These are phyloP conservation scores for Komagataea norvegica DNA, from an alignment of 1,139 yeast genomes.

Conservation along the genomic window DNA sequence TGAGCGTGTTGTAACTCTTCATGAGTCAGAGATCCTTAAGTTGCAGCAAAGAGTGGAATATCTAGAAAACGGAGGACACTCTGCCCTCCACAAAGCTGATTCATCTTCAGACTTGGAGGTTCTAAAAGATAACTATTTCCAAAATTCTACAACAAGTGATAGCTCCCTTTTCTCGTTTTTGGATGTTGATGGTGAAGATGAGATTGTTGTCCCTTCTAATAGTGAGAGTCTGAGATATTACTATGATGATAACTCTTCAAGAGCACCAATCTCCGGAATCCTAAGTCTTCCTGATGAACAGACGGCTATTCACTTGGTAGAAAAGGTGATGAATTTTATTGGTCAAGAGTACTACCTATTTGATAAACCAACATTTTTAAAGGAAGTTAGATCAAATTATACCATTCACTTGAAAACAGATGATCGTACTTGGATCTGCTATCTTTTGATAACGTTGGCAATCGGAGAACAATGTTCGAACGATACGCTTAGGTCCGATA, in stretches of 20 bases:
- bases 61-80: slow-evolving; percentile 32
- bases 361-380: slow-evolving; percentile 27
- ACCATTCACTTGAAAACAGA: slow-evolving; percentile 25
- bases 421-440: slow-evolving; percentile 24
- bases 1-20: slow-evolving; percentile 47
- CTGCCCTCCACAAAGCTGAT: too few relatives aligned
- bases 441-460: slow-evolving; percentile 29
- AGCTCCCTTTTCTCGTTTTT: slow-evolving; percentile 29
- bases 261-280: slow-evolving; percentile 9
- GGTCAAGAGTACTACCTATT: slow-evolving; percentile 40
- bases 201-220: slow-evolving; percentile 11
- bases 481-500: slow-evolving; percentile 16
- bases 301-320: slow-evolving; percentile 31
- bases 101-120: slow-evolving; percentile 14
- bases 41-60: slow-evolving; percentile 39
- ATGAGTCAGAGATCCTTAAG: slow-evolving; percentile 46
- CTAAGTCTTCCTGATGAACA: slow-evolving; percentile 31
- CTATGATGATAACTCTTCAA: slow-evolving; percentile 12
- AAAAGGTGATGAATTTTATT: slow-evolving; percentile 33
- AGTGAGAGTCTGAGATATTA: slow-evolving; percentile 8
- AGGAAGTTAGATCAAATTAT: slow-evolving; percentile 31
- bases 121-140: slow-evolving; percentile 22
- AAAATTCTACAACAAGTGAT: slow-evolving; percentile 30
- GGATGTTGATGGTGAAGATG: slow-evolving; percentile 21
- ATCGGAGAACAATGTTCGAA: slow-evolving; percentile 34